A percentile compares a stretch with the other conserved stretches of the same genome.
Evolutionary conservation across 305 asterid species (phyloP).

Genomic region (Coffea humblotiana): DNA sequence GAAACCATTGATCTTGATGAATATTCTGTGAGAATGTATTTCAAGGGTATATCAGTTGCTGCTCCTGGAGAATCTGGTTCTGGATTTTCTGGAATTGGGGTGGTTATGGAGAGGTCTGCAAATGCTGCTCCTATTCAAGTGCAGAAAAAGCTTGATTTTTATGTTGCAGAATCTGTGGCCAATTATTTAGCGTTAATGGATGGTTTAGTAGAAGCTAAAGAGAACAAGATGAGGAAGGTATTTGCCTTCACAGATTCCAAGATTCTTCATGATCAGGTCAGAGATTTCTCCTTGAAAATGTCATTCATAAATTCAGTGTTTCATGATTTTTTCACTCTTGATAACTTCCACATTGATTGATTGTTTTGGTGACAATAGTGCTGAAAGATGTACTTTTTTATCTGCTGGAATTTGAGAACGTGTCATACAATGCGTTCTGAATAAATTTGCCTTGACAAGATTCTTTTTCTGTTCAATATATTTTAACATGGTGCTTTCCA

Average conservation of each 20-base stretch:
- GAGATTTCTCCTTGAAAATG: conserved; percentile 11
- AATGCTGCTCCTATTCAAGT: conserved; percentile 49
- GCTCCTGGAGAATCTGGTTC: conserved; percentile 66
- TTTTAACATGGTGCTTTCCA: too few species aligned
- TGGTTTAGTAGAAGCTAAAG: conserved; percentile 71
- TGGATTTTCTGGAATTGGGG: conserved; percentile 85
- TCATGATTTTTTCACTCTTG: background rate
- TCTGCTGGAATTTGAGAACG: background rate
- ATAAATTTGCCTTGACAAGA: background rate
- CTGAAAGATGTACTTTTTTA: background rate
- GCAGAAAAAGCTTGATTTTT: conserved; percentile 90
- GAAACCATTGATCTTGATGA: conserved; percentile 58
- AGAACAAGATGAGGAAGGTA: conserved; percentile 43
- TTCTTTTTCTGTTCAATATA: background rate
- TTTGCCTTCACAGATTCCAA: conserved; percentile 72
- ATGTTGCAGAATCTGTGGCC: conserved; percentile 66
- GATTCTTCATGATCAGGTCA: conserved; percentile 69
- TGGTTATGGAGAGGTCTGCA: conserved; percentile 56
- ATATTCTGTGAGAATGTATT: conserved; percentile 54
- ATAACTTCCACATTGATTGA: background rate
- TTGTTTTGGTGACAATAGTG: background rate
- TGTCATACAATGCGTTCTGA: background rate
- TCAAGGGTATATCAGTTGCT: conserved; percentile 74
- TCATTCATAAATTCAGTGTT: background rate
- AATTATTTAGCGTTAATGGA: conserved; percentile 92